Base-by-base conservation (phyloP, 1,284 basidiomycete species). In the Puccinia novopanici region DNA sequence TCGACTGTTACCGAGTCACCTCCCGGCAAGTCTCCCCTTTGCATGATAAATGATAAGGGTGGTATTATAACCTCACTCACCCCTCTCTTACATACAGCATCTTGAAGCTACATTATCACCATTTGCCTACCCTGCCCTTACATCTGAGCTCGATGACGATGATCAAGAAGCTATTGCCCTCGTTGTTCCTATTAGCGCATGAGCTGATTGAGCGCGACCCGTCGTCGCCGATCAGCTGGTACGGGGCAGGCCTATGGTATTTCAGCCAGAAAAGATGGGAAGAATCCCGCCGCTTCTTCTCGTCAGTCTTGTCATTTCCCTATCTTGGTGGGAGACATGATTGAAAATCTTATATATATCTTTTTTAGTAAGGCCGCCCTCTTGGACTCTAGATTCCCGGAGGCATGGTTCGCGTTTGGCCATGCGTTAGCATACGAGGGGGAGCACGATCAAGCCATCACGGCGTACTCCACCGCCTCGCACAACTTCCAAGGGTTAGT, bases 111-210 rank as follows among this genome's bases (percentile, higher is more conserved):
- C 91, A 93, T 19, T 89, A 92, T 0, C 90, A 93, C 48, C 95
- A 98, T 85, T 90, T 91, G 40, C 89, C 91, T 13, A 92, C 94
- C 0, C 91, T 99, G 87, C 93, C 95, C 0, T 86, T 99, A 72
- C 96, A 99, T 85, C 91, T 99, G 54, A 94, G 95, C 2, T 98
- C 96, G 89, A 96, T 98, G 92, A 92, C 95, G 85, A 94, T 98
- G 86, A 89, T 99, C 37, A 90, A 91, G 24, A 91, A 95, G 85
- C 88, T 98, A 15, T 92, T 95, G 82, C 94, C 95, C 0, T 91
- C 92, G 82, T 89, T 99, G 0, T 99, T 98, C 87, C 91, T 99
- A 82, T 89, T 99, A 42, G 95, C 97, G 0, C 97, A 99, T 85
- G 92, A 96, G 84, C 89, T 99, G 83, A 95, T 98, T 15, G 93